Evolutionary conservation across 495 filamentous ascomycete genomes (phyloP).

Genomic region (Amniculicola lignicola): DNA sequence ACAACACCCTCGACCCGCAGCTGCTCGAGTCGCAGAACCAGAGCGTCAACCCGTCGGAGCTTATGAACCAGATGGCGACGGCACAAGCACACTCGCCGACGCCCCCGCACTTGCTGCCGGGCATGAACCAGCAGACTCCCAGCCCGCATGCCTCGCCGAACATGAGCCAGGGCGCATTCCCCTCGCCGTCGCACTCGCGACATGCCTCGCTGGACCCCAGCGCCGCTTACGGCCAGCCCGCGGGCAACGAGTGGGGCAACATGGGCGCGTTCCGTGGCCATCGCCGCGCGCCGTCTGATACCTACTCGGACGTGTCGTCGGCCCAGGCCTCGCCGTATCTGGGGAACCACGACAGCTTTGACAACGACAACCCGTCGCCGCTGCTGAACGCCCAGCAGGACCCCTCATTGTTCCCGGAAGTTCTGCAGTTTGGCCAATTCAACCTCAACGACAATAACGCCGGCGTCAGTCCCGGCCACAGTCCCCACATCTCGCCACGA

Average conservation of each 20-base stretch:
- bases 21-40: slow-evolving; percentile 41
- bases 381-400: slow-evolving; percentile 72
- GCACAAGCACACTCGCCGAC: slow-evolving; percentile 66
- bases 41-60: slow-evolving; percentile 59
- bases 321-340: slow-evolving; percentile 77
- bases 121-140: slow-evolving; percentile 42
- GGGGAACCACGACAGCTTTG: slow-evolving; percentile 74
- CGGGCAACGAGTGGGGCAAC: slow-evolving; percentile 63
- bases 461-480: slow-evolving; percentile 73
- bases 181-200: slow-evolving; percentile 71
- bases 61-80: slow-evolving; percentile 59
- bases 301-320: slow-evolving; percentile 81
- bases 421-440: slow-evolving; percentile 74
- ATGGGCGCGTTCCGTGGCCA: slow-evolving; percentile 70
- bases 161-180: slow-evolving; percentile 56
- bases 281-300: slow-evolving; percentile 78
- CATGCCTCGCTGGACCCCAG: slow-evolving; percentile 79
- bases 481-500: slow-evolving; percentile 80
- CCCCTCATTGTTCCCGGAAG: slow-evolving; percentile 67
- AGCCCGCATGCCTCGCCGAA: slow-evolving; percentile 49
- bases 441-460: slow-evolving; percentile 75
- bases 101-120: slow-evolving; percentile 67
- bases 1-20: slow-evolving; percentile 34
- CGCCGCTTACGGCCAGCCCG: slow-evolving; percentile 64
- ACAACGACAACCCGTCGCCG: slow-evolving; percentile 76